phyloP scores from a whole-genome alignment of 1,284 basidiomycete species.

The Ustilago cynodontis region DNA sequence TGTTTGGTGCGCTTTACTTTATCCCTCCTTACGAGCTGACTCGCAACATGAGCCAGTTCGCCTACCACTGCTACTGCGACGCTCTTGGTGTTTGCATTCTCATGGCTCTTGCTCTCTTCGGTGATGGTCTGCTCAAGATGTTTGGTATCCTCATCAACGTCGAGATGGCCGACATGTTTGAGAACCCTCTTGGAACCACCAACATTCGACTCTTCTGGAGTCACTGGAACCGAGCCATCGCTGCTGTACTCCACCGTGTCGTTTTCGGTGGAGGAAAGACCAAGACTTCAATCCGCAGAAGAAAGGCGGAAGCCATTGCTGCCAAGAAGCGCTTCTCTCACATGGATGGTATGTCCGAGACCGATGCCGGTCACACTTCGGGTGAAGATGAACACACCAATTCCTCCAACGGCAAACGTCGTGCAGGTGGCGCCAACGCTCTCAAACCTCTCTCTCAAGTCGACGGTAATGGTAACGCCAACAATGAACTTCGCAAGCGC shows the following conservation, averaged over 20 bases:
- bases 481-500: constrained; percentile 27
- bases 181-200: constrained; percentile 66
- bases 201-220: constrained; percentile 69
- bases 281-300: constrained; percentile 39
- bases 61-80: constrained; percentile 63
- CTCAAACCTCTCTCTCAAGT: constrained; percentile 50
- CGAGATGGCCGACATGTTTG: constrained; percentile 69
- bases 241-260: constrained; percentile 68
- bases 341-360: constrained; percentile 63
- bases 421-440: constrained; percentile 10
- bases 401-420: constrained; percentile 9
- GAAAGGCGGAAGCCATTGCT: constrained; percentile 14
- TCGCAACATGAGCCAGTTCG: constrained; percentile 56
- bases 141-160: constrained; percentile 62
- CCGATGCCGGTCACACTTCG: constrained; percentile 56
- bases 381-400: constrained; percentile 56
- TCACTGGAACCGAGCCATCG: constrained; percentile 69
- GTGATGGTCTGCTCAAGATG: constrained; percentile 61
- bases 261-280: constrained; percentile 63
- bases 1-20: constrained; percentile 58
- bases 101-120: constrained; percentile 63
- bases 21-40: constrained; percentile 63
- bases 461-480: constrained; percentile 20
- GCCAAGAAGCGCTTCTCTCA: constrained; percentile 37
- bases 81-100: constrained; percentile 58